Percentiles rank a stretch among this genome's conserved stretches.
Evolutionary conservation across 495 filamentous ascomycete species (phyloP).

Genomic region (Acidomyces sp.): DNA sequence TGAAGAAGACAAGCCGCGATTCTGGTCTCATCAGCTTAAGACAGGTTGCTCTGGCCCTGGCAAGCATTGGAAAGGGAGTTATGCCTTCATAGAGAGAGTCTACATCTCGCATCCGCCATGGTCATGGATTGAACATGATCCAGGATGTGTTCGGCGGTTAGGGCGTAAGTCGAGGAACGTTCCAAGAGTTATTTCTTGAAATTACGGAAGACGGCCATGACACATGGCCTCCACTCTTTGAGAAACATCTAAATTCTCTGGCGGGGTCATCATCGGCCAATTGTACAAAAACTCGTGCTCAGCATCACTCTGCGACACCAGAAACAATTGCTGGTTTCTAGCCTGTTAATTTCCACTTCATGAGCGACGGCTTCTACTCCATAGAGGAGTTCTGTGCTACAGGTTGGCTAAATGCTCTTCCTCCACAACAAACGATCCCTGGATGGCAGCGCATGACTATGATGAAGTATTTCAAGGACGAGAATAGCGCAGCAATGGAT

Average conservation of each 20-base stretch:
- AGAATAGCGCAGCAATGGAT: conserved; percentile 9
- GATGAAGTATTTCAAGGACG: conserved; percentile 27
- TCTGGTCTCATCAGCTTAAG: conserved; percentile 13
- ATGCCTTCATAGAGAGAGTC: conserved; percentile 21
- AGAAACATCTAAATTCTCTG: conserved; percentile 21
- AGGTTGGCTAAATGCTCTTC: conserved; percentile 30
- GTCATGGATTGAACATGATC: conserved; percentile 5
- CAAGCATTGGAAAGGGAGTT: conserved; percentile 28
- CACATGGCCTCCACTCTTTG: conserved; percentile 23
- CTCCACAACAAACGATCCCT: conserved; percentile 24
- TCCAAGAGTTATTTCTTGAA: conserved; percentile 18
- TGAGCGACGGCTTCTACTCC: conserved; percentile 19
- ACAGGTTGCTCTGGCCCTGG: conserved; percentile 11
- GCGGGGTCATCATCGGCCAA: not conserved
- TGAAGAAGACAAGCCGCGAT: conserved; percentile 14
- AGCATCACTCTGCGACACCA: conserved; percentile 14
- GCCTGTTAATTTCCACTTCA: conserved; percentile 18
- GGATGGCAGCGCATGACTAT: conserved; percentile 31
- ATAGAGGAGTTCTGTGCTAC: conserved; percentile 20
- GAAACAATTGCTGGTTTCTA: not conserved
- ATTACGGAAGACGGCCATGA: not conserved
- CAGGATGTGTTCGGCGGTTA: conserved; percentile 17
- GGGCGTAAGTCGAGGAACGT: conserved; percentile 1
- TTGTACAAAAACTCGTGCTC: conserved; percentile 23
- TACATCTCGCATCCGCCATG: conserved; percentile 14